Percentiles rank a stretch among this genome's conserved stretches.
Conservation (phyloP, 2,329 filamentous ascomycete species). For the Penicillium sp. region DNA sequence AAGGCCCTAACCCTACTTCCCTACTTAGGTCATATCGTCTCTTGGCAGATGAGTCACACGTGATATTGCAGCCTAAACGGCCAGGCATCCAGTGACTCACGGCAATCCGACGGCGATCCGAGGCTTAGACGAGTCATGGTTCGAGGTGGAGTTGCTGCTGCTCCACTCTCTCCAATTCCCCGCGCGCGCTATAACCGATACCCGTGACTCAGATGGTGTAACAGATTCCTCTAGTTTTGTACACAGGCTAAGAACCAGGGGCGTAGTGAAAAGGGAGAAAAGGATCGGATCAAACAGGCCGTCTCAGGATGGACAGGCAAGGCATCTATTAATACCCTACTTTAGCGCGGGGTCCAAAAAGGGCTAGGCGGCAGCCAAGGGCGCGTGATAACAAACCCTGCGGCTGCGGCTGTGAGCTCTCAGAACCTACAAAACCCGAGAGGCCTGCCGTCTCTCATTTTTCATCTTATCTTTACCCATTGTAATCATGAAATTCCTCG, state of each 20-base stretch:
- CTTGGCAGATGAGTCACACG: background rate
- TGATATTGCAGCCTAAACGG: background rate
- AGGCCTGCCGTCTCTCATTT: background rate
- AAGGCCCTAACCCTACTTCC: conserved; percentile 24
- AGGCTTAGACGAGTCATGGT: background rate
- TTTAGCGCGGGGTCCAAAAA: conserved; percentile 24
- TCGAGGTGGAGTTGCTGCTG: background rate
- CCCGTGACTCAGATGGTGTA: background rate
- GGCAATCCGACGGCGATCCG: background rate
- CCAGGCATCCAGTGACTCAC: background rate
- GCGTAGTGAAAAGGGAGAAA: background rate
- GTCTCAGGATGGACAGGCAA: background rate
- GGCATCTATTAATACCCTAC: conserved; percentile 1
- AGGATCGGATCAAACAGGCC: background rate
- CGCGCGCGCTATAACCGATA: background rate
- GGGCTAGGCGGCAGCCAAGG: conserved; percentile 18
- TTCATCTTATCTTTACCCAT: background rate
- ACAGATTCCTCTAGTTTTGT: background rate
- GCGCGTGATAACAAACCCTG: conserved; percentile 17
- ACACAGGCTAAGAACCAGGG: background rate
- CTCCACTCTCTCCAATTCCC: conserved; percentile 4
- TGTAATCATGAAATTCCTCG: conserved; percentile 37
- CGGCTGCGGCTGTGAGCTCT: background rate
- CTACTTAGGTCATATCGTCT: conserved; percentile 2
- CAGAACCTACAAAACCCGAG: conserved; percentile 10